A percentile compares a stretch with the other conserved stretches of the same genome.
These are phyloP conservation scores for Raddia distichophylla DNA, from an alignment of 176 grass and related monocot genomes.

Conservation along the genomic window DNA sequence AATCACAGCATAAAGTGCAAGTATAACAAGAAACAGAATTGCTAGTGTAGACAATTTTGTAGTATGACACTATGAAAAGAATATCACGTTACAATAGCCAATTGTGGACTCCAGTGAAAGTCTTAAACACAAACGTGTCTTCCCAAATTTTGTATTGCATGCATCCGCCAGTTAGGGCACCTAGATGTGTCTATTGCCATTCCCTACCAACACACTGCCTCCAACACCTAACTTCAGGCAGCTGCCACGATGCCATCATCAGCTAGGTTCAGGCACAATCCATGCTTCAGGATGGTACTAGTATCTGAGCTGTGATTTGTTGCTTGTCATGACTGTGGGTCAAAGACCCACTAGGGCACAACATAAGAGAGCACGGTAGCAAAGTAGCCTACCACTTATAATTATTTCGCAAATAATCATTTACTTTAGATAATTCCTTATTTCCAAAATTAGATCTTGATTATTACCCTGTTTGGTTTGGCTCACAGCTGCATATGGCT, in stretches of 20 bases:
- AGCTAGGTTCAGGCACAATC: neutral
- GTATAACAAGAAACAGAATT: neutral
- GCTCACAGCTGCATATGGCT: too few species aligned
- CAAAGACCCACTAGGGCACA: too few species aligned
- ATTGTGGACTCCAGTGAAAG: neutral
- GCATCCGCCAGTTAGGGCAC: neutral
- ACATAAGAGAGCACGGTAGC: too few species aligned
- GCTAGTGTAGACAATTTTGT: neutral
- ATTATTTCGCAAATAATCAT: too few species aligned
- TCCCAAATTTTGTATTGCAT: neutral
- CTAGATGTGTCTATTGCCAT: neutral
- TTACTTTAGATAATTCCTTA: too few species aligned
- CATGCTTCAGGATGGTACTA: neutral
- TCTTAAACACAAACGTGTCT: neutral
- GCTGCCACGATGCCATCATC: conserved; percentile 2
- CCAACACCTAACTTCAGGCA: neutral
- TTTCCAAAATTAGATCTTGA: too few species aligned
- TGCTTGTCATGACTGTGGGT: neutral
- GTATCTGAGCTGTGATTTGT: neutral
- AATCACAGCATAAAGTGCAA: conserved; percentile 12
- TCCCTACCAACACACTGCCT: neutral
- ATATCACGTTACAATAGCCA: conserved; percentile 1
- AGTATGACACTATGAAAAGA: neutral
- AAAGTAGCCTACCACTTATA: too few species aligned
- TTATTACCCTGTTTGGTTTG: too few species aligned